These are phyloP conservation scores for Cyphellophora europaea DNA, from an alignment of 2,329 filamentous ascomycete genomes.

Conservation along the genomic window DNA sequence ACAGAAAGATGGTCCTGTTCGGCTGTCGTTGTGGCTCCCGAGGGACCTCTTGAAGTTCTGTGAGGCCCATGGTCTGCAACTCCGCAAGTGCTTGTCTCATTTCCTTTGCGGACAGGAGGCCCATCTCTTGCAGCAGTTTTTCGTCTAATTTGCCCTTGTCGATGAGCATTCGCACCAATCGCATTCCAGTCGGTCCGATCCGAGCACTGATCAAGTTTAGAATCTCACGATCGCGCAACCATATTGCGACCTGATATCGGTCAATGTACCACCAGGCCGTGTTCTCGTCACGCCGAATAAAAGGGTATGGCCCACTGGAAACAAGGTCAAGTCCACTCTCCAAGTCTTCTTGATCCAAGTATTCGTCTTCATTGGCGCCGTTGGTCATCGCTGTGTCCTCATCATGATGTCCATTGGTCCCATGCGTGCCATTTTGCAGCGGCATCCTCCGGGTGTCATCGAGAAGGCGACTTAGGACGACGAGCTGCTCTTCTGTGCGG, in stretches of 20 bases:
- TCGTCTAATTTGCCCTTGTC: constrained; percentile 92
- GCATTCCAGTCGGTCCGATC: constrained; percentile 67
- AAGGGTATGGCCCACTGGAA: constrained; percentile 29
- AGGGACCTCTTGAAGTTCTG: constrained; percentile 90
- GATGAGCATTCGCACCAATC: constrained; percentile 73
- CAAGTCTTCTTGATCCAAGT: constrained; percentile 1
- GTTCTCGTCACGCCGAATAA: constrained; percentile 32
- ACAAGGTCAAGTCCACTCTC: constrained; percentile 1
- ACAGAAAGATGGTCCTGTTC: constrained; percentile 78
- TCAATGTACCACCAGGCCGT: constrained; percentile 75
- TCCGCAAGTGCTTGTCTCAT: constrained; percentile 75
- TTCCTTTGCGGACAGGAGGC: constrained; percentile 75
- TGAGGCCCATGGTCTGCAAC: constrained; percentile 76
- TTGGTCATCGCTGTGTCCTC: constrained; percentile 4
- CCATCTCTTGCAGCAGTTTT: constrained; percentile 70
- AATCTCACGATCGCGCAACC: constrained; percentile 66
- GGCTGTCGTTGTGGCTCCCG: constrained; percentile 75
- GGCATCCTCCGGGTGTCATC: no score
- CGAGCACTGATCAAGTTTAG: constrained; percentile 49
- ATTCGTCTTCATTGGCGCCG: neutral
- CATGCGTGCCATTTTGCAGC: neutral
- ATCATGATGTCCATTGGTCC: neutral
- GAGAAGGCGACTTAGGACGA: neutral
- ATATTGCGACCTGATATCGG: constrained; percentile 62
- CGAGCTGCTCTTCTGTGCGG: neutral